These are phyloP conservation scores for Aureobasidium sp. DNA, from an alignment of 2,329 filamentous ascomycete genomes.

Conservation along the genomic window DNA sequence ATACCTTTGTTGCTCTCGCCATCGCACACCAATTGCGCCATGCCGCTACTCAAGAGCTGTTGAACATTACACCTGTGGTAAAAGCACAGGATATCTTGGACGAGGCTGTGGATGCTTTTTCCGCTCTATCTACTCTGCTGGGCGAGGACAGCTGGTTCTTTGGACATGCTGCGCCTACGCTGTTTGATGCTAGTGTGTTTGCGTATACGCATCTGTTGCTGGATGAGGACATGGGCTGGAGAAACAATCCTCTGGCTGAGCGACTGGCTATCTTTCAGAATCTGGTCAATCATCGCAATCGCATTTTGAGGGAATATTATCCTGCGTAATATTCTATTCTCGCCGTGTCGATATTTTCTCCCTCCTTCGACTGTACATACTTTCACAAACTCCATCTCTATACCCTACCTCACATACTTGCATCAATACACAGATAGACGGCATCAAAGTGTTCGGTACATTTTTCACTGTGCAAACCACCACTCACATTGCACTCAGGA, in stretches of 20 bases:
- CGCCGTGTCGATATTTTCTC: no score
- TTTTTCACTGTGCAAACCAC: not conserved
- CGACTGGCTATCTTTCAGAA: slow-evolving; percentile 52
- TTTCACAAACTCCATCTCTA: no score
- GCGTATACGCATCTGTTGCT: slow-evolving; percentile 80
- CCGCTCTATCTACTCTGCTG: slow-evolving; percentile 54
- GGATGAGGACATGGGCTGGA: slow-evolving; percentile 57
- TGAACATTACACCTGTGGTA: slow-evolving; percentile 41
- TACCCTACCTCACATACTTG: not conserved
- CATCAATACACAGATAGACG: not conserved
- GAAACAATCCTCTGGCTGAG: slow-evolving; percentile 52
- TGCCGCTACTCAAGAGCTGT: slow-evolving; percentile 68
- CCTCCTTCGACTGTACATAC: not conserved
- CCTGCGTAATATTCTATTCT: not conserved
- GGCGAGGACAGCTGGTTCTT: slow-evolving; percentile 58
- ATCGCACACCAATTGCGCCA: slow-evolving; percentile 60
- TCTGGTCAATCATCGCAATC: slow-evolving; percentile 58
- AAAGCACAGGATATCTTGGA: slow-evolving; percentile 49
- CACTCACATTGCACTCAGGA: not conserved
- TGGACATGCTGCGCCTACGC: slow-evolving; percentile 49
- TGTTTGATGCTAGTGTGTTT: slow-evolving; percentile 87
- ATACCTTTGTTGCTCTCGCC: slow-evolving; percentile 54
- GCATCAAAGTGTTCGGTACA: not conserved
- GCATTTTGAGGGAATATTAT: slow-evolving; percentile 48
- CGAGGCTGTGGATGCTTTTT: slow-evolving; percentile 56